Evolutionary conservation across 345 rosid genomes (phyloP).

Genomic region (Mangifera indica): DNA sequence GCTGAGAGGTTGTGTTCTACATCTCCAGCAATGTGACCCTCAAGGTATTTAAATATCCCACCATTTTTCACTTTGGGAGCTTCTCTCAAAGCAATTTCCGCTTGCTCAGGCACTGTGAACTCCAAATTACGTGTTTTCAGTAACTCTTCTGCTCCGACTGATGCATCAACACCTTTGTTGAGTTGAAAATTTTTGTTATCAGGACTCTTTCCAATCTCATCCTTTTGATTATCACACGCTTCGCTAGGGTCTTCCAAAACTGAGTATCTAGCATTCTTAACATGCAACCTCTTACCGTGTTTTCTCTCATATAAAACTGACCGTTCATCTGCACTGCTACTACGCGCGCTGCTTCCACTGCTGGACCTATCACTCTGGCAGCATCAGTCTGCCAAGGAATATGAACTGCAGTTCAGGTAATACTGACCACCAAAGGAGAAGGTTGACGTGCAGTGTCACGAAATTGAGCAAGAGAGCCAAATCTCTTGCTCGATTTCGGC

Average conservation of each 20-base stretch:
- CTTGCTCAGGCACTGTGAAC: constrained; percentile 23
- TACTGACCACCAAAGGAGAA: too few species aligned
- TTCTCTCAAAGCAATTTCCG: constrained; percentile 31
- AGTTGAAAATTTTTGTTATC: constrained; percentile 15
- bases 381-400: constrained; percentile 89
- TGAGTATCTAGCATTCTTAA: constrained; percentile 33
- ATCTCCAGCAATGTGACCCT: constrained; percentile 44
- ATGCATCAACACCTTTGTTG: constrained; percentile 26
- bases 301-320: constrained; percentile 49
- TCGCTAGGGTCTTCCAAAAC: constrained; percentile 35
- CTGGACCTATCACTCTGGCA: constrained; percentile 89
- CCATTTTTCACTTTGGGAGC: constrained; percentile 45
- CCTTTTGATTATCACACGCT: constrained; percentile 26
- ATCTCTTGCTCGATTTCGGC: too few species aligned
- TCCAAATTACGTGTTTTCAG: constrained; percentile 23
- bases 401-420: constrained; percentile 65
- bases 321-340: constrained; percentile 53
- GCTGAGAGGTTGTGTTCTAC: constrained; percentile 63
- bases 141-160: constrained; percentile 18
- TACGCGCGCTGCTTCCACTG: constrained; percentile 93
- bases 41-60: constrained; percentile 79
- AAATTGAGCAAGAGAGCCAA: too few species aligned
- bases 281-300: constrained; percentile 48
- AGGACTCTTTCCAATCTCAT: constrained; percentile 22
- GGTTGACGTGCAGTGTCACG: too few species aligned